phyloP scores from a whole-genome alignment of 2,329 filamentous ascomycete species.

The Fusarium udum region DNA sequence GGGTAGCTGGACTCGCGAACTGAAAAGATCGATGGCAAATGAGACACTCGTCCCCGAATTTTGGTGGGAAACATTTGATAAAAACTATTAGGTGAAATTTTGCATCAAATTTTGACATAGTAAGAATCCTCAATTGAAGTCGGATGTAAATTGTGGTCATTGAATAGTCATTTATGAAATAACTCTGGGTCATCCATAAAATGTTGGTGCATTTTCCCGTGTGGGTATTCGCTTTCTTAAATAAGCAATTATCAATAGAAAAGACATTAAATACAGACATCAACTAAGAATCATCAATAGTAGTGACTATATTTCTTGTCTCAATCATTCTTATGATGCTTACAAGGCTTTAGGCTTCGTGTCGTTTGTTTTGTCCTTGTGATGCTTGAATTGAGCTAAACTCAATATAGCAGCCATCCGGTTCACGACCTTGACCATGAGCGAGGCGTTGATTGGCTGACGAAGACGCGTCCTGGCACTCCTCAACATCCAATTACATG shows the following conservation, averaged over 20 bases:
- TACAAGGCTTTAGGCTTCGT: fast-evolving
- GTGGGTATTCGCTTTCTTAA: no score
- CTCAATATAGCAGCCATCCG: neutral
- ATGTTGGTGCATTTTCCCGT: no score
- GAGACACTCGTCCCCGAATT: no score
- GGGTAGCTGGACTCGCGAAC: neutral
- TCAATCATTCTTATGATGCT: fast-evolving
- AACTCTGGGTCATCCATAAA: no score
- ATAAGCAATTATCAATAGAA: no score
- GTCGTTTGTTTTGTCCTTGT: neutral
- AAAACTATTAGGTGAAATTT: fast-evolving
- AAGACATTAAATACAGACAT: no score
- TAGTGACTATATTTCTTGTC: fast-evolving
- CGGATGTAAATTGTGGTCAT: no score
- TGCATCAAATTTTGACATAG: no score
- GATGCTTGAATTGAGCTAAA: neutral
- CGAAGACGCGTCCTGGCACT: neutral
- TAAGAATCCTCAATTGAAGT: no score
- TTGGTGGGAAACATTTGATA: no score
- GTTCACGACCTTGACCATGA: fast-evolving
- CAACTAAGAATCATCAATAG: fast-evolving
- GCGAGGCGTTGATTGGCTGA: neutral
- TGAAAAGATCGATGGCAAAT: fast-evolving
- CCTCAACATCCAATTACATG: neutral
- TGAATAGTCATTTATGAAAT: no score